Evolutionary conservation across 441 rosid genomes (phyloP), one percentile per base, ranked within the genome.

Genomic region (Raphanus hybrid): DNA sequence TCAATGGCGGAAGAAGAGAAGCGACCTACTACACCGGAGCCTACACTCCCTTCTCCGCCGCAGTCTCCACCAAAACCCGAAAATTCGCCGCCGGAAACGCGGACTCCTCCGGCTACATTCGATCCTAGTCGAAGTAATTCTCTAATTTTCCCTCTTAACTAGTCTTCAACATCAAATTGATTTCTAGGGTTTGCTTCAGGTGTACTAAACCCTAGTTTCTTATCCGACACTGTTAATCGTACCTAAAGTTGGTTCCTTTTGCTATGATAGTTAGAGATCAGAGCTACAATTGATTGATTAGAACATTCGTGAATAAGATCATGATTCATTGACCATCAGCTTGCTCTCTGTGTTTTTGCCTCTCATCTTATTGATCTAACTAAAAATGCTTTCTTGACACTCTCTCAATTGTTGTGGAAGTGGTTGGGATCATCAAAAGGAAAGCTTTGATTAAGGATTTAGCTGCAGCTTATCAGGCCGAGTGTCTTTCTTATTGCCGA

Each of bases 351-450:
- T 65, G 26, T 16, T 59, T 12, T 9, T 41, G 5, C 72, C 29
- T 57, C 43, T 39, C 3, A 14, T 50, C 57, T 23, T 64, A 4
- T 63, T 8, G 18, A 16, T 11, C 60, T 70, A 29, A 64, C 20
- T 0, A 6, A 14, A 35, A 60, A 14, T 37, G 18, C 9, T 61
- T 61, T 61, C 54, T 16, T 1, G 10, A 12, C 8, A 11, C 14
- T 45, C 14, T 45, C 14, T 45, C 6, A 5, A 1, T 15, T 64
- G 48, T 29, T 15, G 32, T 35, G 66, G 35, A 81, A 93, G 99
- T 91, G 96, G 90, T 95, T 57, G 99, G 99, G 54, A 89, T 92
- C 76, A 95, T 92, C 72, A 92, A 91, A 76, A 91, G 99, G 84
- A 95, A 90, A 70, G 97, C 89, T 35, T 86, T 95, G 90, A 86